Evolutionary conservation across 306 rosid genomes (phyloP), one percentile per base, ranked within the genome.

Genomic region (Quercus glauca): DNA sequence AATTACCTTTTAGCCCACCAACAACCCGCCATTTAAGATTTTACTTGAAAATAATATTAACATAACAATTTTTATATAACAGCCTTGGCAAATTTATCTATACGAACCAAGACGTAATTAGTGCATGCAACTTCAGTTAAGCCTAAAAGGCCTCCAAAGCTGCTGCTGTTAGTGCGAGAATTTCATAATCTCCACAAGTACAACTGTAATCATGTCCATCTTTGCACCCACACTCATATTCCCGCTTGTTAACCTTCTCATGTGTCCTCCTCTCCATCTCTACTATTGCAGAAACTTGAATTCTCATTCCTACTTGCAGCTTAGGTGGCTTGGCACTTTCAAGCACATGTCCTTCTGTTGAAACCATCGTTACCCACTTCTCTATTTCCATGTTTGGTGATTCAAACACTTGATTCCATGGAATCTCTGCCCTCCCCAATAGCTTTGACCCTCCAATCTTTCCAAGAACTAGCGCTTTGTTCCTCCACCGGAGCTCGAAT

Each of bases 401-500:
- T 61, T 88, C 90, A n/a, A 87, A 71, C 75, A 93, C 73, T 23
- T 69, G 67, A 73, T 79, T 86, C 98, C 94, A 91, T 12, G 90
- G 85, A 82, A 95, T 81, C 86, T 88, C 90, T 77, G 86, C 91
- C 81, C 70, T 88, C 1, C 92, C 92, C 58, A 95, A 61, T 33
- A 93, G 84, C 26, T 74, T 84, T 52, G 98, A 95, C 21, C 97
- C 88, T 64, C 58, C 55, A 8, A 91, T 76, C 28, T 20, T 85
- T 35, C 84, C 84, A 10, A 90, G 55, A 68, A 87, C 65, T 0
- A 80, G 83, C 41, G 74, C 65, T 4, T 49, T 43, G 83, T 77
- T 90, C 78, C 87, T 85, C 78, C 83, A 85, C 76, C 97, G 80
- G 13, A 95, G 88, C 88, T 95, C 97, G 55, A 95, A 83, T 13